phyloP scores from a whole-genome alignment of 768 basidiomycete species.

The Sporobolomyces phaffii region DNA sequence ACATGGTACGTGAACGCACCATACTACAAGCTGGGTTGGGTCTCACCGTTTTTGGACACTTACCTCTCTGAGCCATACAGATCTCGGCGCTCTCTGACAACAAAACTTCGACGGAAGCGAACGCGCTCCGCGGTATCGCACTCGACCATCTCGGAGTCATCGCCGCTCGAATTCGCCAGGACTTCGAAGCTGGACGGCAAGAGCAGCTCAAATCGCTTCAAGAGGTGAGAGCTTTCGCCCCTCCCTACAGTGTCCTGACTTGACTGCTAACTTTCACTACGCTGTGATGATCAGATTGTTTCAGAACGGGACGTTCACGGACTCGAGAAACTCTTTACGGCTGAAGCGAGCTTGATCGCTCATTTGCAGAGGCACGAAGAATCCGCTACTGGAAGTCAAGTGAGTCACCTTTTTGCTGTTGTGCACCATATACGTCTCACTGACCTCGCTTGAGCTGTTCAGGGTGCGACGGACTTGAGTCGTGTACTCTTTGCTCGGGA shows the following conservation, averaged over 20 bases:
- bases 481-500: constrained; percentile 20
- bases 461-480: constrained; percentile 38
- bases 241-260: neutral
- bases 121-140: constrained; percentile 79
- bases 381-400: constrained; percentile 75
- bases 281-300: constrained; percentile 55
- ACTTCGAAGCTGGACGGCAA: constrained; percentile 46
- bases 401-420: constrained; percentile 46
- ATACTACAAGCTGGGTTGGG: too few species aligned
- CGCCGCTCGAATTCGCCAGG: constrained; percentile 68
- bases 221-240: constrained; percentile 53
- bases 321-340: constrained; percentile 57
- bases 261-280: neutral
- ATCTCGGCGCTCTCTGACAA: constrained; percentile 75
- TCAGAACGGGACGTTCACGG: constrained; percentile 52
- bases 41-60: too few species aligned
- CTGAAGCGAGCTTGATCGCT: constrained; percentile 61
- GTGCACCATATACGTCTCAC: neutral
- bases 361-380: constrained; percentile 66
- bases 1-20: constrained; percentile 60
- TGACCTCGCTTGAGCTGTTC: neutral
- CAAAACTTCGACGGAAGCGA: constrained; percentile 66
- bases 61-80: too few species aligned
- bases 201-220: constrained; percentile 54
- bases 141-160: constrained; percentile 92